phyloP scores from a whole-genome alignment of 805 yeast species.

The Candida andamanensis region DNA sequence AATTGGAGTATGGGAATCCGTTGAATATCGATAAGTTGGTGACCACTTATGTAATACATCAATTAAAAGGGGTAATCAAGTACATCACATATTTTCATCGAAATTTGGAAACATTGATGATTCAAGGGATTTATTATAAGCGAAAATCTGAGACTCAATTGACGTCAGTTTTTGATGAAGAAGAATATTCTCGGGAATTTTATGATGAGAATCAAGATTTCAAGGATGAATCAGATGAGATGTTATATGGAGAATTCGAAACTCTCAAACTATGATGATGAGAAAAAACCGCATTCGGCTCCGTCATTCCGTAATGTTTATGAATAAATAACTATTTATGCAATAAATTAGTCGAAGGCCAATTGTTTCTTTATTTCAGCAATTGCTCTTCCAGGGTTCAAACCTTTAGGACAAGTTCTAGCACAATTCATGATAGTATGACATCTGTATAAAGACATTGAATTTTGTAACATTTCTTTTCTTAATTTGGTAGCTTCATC shows the following conservation, averaged over 20 bases:
- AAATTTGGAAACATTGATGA: slow-evolving; percentile 24
- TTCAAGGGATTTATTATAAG: slow-evolving; percentile 33
- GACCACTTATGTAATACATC: slow-evolving; percentile 31
- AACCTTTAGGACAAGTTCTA: slow-evolving; percentile 95
- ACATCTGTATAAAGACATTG: slow-evolving; percentile 97
- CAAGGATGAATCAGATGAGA: slow-evolving; percentile 1
- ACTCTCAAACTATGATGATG: slow-evolving; percentile 1
- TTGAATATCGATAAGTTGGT: slow-evolving; percentile 28
- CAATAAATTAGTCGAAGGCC: slow-evolving; percentile 57
- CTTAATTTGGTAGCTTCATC: slow-evolving; percentile 83
- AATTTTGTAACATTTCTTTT: slow-evolving; percentile 87
- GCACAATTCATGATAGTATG: slow-evolving; percentile 99
- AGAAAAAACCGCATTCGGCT: background rate
- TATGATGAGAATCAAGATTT: background rate
- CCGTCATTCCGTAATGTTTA: slow-evolving; percentile 1
- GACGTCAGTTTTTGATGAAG: slow-evolving; percentile 23
- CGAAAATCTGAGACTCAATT: slow-evolving; percentile 8
- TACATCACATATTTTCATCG: slow-evolving; percentile 20
- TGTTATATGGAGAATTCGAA: slow-evolving; percentile 4
- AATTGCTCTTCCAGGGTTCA: slow-evolving; percentile 96
- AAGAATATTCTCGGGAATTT: slow-evolving; percentile 22
- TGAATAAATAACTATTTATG: background rate
- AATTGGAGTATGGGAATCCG: slow-evolving; percentile 15
- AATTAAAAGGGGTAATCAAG: slow-evolving; percentile 24
- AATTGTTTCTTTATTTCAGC: slow-evolving; percentile 94